Conservation (phyloP, 768 basidiomycete species). For the Tulasnella sp. region DNA sequence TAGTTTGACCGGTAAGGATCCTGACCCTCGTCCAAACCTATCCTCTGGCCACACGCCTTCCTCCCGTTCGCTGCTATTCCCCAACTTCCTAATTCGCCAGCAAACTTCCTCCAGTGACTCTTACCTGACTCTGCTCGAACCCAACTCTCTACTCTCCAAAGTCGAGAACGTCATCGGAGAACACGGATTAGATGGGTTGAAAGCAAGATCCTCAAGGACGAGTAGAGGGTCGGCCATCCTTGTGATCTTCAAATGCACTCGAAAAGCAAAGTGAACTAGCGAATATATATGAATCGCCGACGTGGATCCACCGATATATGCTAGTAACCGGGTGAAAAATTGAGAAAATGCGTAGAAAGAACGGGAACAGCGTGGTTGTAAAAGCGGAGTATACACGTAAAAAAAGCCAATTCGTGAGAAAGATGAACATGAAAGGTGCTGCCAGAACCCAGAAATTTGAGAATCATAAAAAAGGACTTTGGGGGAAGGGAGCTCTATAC, state of each 20-base stretch:
- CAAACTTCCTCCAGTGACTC: slow-evolving; percentile 49
- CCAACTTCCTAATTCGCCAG: slow-evolving; percentile 60
- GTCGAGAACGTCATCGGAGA: slow-evolving; percentile 65
- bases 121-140: slow-evolving; percentile 57
- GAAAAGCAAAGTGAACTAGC: no score
- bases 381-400: not conserved
- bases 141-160: slow-evolving; percentile 60
- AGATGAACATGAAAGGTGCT: not conserved
- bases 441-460: not conserved
- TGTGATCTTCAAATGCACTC: no score
- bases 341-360: not conserved
- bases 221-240: no score
- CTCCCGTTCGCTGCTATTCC: slow-evolving; percentile 85
- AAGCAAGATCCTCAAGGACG: slow-evolving; percentile 14
- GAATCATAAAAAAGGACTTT: not conserved
- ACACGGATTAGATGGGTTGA: slow-evolving; percentile 50
- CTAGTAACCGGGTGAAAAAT: not conserved
- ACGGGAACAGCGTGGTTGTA: not conserved
- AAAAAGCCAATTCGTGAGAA: not conserved
- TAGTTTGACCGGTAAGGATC: slow-evolving; percentile 79
- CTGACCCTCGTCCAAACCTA: slow-evolving; percentile 87
- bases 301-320: not conserved
- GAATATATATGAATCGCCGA: not conserved
- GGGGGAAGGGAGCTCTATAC: not conserved
- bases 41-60: slow-evolving; percentile 92